Base-by-base conservation (phyloP, 2,329 filamentous ascomycete species). In the Colletotrichum cordylinicola region DNA sequence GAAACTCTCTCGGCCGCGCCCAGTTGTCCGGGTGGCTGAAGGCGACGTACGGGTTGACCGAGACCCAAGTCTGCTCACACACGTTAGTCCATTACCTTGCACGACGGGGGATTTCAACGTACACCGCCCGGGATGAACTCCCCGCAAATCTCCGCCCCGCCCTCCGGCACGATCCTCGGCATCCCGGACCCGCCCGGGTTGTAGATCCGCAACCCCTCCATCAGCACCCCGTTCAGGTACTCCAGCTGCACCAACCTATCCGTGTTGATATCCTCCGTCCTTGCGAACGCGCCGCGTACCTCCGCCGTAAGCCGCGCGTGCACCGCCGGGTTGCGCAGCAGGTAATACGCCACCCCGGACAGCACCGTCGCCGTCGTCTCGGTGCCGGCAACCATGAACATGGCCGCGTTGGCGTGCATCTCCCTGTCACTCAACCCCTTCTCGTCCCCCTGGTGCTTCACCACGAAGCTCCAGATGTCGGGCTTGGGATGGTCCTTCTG, bases 321-420 rank as follows among this genome's bases (percentile, higher is more conserved):
- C 4, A 74, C 78, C 0, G 79, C 61, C 0, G 83, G 83, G 56
- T 85, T 83, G 8, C 65, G 79, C 3, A 80, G 69, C 8, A 90
- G 80, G 1, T 86, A 80, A 64, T 84, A 89, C 0, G 86, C 86
- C 0, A 82, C 80, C 5, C 87, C 87, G 0, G 82, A 80, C 7
- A 89, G 79, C 10, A 84, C 79, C 4, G 87, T 87, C 0, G 87
- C 87, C 1, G 87, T 88, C 0, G 88, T 89, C 74, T 89, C 87
- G 15, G 82, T 84, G 0, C 87, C 88, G 0, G 85, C 87, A 3
- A 82, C 35, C 55, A 84, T 80, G n/a, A 84, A 67, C 3, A 74
- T 62, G 4, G 78, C 72, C 9, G 78, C 69, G 12, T 78, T 81
- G 56, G 70, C 70, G 6, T 70, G 61, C 24, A 81, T 74, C 37